Percentiles rank a stretch among this genome's conserved stretches.
These are phyloP conservation scores for Plantago ovata DNA, from an alignment of 257 asterid species.

Conservation along the genomic window DNA sequence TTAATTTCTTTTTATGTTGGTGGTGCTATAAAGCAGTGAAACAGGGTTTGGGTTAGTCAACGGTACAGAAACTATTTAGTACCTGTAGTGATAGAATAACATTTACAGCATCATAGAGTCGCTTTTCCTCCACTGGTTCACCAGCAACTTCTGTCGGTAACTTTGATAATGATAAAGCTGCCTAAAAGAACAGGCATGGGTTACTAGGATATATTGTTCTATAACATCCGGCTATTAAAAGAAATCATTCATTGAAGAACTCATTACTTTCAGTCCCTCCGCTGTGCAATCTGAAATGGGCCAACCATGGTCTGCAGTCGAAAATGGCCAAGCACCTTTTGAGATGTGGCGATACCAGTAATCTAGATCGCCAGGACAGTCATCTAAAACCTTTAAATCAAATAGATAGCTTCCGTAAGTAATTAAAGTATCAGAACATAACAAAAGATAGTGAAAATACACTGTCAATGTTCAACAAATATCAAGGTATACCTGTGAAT, in stretches of 20 bases:
- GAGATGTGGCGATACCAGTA: constrained; percentile 94
- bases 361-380: constrained; percentile 81
- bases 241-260: constrained; percentile 19
- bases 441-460: constrained; percentile 10
- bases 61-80: constrained; percentile 11
- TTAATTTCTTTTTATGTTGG: no score
- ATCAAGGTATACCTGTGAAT: constrained; percentile 59
- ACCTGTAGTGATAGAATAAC: constrained; percentile 93
- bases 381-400: constrained; percentile 64
- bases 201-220: constrained; percentile 16
- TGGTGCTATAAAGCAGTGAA: no score
- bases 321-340: constrained; percentile 99
- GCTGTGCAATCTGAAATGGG: constrained; percentile 99
- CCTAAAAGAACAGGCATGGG: constrained; percentile 40
- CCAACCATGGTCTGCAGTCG: constrained; percentile 99
- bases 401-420: constrained; percentile 14
- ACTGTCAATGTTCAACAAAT: constrained; percentile 14
- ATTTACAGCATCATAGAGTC: constrained; percentile 80
- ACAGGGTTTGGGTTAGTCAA: background rate
- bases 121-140: constrained; percentile 58
- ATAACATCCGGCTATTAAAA: constrained; percentile 7
- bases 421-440: constrained; percentile 14
- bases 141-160: constrained; percentile 74
- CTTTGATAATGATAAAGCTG: constrained; percentile 62
- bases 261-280: constrained; percentile 83